These are phyloP conservation scores for Pleurotus djamor DNA, from an alignment of 768 basidiomycete genomes.

Conservation along the genomic window DNA sequence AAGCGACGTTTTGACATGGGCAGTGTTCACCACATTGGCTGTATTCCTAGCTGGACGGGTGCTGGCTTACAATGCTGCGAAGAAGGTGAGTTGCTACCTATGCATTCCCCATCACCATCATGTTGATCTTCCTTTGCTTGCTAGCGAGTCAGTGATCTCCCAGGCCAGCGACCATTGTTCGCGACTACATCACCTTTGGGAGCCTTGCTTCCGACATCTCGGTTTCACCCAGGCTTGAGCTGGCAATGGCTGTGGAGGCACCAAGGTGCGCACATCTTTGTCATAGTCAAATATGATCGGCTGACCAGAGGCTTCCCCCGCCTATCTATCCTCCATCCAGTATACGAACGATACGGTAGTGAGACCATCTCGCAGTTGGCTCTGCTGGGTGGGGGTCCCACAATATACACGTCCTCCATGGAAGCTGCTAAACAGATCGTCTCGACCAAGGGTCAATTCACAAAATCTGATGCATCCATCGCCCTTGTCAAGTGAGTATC, in stretches of 20 bases:
- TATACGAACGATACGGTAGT: conserved; percentile 17
- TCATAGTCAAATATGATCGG: background rate
- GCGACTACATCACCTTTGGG: conserved; percentile 32
- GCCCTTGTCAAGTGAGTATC: conserved; percentile 26
- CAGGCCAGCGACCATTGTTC: background rate
- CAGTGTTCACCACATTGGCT: no score
- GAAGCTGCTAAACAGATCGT: conserved; percentile 44
- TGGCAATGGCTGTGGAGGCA: conserved; percentile 33
- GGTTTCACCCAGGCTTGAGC: conserved; percentile 39
- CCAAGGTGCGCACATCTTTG: conserved; percentile 20
- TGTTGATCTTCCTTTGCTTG: no score
- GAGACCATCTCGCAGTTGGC: conserved; percentile 40
- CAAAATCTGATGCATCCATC: conserved; percentile 34
- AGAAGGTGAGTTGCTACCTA: no score
- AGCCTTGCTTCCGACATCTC: conserved; percentile 31
- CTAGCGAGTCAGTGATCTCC: background rate
- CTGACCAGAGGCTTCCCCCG: background rate
- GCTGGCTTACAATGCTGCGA: no score
- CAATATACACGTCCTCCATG: conserved; percentile 41
- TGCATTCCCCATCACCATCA: no score
- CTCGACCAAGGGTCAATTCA: conserved; percentile 32
- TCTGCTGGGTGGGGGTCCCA: conserved; percentile 30
- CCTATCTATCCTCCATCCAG: background rate
- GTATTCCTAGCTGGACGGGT: no score
- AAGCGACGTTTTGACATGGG: no score